Evolutionary conservation across 2,329 filamentous ascomycete species (phyloP).

Genomic region (Neonectria neomacrospora): DNA sequence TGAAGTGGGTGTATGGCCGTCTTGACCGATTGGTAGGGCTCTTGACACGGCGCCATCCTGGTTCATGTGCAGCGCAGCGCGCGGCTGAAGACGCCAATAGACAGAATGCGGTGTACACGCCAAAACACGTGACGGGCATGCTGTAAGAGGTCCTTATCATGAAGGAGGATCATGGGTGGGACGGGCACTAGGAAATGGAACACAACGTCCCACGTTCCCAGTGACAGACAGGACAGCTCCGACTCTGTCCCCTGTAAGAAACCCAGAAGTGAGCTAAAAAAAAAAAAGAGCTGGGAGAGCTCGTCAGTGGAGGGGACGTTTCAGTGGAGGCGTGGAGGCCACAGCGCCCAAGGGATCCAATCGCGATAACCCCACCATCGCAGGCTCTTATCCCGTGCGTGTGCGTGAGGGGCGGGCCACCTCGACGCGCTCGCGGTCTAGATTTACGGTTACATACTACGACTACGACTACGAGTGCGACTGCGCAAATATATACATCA

Average conservation of each 20-base stretch:
- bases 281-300: constrained; percentile 7
- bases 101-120: constrained; percentile 22
- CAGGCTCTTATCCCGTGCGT: constrained; percentile 7
- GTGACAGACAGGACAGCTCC: neutral
- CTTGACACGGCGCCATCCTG: neutral
- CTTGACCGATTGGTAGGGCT: constrained; percentile 10
- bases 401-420: constrained; percentile 1
- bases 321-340: constrained; percentile 2
- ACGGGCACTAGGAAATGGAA: constrained; percentile 11
- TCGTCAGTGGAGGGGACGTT: neutral
- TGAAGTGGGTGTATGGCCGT: constrained; percentile 1
- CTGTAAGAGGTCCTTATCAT: neutral
- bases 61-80: neutral
- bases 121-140: constrained; percentile 38
- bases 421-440: constrained; percentile 3
- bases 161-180: neutral
- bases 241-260: too few relatives aligned
- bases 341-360: neutral
- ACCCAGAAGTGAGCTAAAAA: neutral
- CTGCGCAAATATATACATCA: neutral
- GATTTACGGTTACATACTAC: neutral
- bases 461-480: neutral
- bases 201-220: constrained; percentile 1
- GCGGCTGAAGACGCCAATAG: constrained; percentile 31
- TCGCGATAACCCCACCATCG: constrained; percentile 9